These are phyloP conservation scores for Eragrostis nindensis DNA, from an alignment of 176 grass and related monocot genomes.

Conservation along the genomic window DNA sequence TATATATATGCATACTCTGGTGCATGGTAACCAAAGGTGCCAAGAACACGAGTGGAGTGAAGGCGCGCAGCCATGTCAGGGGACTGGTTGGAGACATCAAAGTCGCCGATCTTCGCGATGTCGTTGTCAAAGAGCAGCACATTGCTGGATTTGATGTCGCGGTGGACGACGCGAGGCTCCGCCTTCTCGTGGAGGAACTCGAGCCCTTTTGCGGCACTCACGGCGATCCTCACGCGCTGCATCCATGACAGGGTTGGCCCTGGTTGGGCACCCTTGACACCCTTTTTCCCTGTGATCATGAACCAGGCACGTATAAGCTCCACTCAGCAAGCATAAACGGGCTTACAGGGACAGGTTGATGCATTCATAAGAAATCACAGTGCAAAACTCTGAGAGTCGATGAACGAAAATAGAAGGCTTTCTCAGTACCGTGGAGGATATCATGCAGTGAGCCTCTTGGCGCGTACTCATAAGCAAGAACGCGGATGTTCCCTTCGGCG, in stretches of 20 bases:
- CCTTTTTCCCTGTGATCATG: constrained; percentile 66
- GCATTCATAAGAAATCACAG: constrained; percentile 20
- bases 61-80: constrained; percentile 89
- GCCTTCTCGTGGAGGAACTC: constrained; percentile 88
- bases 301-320: not conserved
- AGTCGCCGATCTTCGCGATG: constrained; percentile 65
- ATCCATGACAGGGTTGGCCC: constrained; percentile 69
- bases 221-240: constrained; percentile 66
- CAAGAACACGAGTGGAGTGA: constrained; percentile 83
- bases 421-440: constrained; percentile 70
- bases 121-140: constrained; percentile 78
- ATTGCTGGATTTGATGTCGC: constrained; percentile 90
- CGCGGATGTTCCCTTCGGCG: constrained; percentile 57
- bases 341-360: not conserved
- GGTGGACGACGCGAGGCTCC: constrained; percentile 74
- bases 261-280: constrained; percentile 77
- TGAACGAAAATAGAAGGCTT: constrained; percentile 2
- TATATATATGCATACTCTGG: constrained; percentile 63
- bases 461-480: constrained; percentile 88
- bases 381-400: not conserved
- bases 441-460: constrained; percentile 86
- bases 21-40: constrained; percentile 91
- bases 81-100: constrained; percentile 75
- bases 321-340: not conserved
- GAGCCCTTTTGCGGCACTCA: constrained; percentile 62